These are phyloP conservation scores for Nidularia pulvinata DNA, from an alignment of 768 basidiomycete species.

Conservation along the genomic window DNA sequence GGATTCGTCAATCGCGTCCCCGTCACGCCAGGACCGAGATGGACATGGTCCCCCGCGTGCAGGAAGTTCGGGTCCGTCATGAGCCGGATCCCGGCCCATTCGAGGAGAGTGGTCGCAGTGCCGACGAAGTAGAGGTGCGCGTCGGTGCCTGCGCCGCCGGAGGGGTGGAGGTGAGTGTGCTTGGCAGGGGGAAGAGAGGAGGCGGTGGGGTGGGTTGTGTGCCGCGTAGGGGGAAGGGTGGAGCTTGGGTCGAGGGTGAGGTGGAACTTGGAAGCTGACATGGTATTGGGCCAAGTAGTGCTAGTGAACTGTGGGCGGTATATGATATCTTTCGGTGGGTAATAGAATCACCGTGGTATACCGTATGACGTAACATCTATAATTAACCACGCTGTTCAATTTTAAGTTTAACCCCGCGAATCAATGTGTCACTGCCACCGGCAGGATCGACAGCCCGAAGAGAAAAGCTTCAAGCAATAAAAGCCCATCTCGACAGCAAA, in stretches of 20 bases:
- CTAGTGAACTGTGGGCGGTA: too few species aligned
- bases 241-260: background rate
- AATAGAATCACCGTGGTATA: too few species aligned
- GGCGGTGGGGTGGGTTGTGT: background rate
- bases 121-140: conserved; percentile 4
- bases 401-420: too few species aligned
- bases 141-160: background rate
- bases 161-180: background rate
- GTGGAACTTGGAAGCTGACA: too few species aligned
- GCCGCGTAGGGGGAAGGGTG: background rate
- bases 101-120: conserved; percentile 1
- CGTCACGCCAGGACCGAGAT: conserved; percentile 4
- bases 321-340: too few species aligned
- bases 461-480: too few species aligned
- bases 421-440: too few species aligned
- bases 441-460: too few species aligned
- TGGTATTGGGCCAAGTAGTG: too few species aligned
- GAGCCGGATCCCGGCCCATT: conserved; percentile 4
- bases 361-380: too few species aligned
- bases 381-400: too few species aligned
- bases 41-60: conserved; percentile 5
- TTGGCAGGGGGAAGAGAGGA: background rate
- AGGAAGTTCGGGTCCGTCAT: conserved; percentile 6
- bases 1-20: conserved; percentile 2
- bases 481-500: too few species aligned